Evolutionary conservation across 805 yeast genomes (phyloP), one percentile per base, ranked within the genome.

Genomic region (Hanseniaspora mollemarum): DNA sequence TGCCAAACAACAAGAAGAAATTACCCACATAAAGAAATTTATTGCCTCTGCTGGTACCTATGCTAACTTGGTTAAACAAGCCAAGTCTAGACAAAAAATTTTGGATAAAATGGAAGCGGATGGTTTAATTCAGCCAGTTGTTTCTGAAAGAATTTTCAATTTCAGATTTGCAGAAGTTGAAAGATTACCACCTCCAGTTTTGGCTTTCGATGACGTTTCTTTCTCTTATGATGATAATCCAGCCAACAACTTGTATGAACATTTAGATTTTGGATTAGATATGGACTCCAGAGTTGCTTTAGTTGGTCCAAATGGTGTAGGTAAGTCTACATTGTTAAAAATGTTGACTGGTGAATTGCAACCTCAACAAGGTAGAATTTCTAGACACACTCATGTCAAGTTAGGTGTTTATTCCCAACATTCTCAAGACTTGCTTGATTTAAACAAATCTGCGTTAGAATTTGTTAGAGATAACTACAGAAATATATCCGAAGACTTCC

Each of bases 71-170:
- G 98, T 92, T 54, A 87, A 85, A 69, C 98, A 92, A 73, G 98
- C 98, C 58, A 92, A 92, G 72, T 92, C 98, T 31, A 86, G 97
- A 74, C 98, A 92, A 77, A 92, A 92, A 82, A 92, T 92, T 67
- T 76, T 92, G 69, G 98, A 92, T 73, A 92, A 92, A 82, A 92
- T 92, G 98, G 98, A 92, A 74, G 97, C 98, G 60, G 98, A 92
- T 67, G 98, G 98, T 65, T 76, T 84, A 62, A 84, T 92, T 63
- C 85, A 85, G 71, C 82, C 94, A 50, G 98, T 92, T 60, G 87
- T 78, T 53, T 83, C 84, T 48, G 98, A 92, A 69, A 87, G 79
- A 72, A 95, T 88, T 25, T 92, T 92, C 69, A 78, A 92, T 1
- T 92, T 92, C 80, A 77, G 83, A 62, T 92, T 92, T 78, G 87